These are phyloP conservation scores for Monosporascus cannonballus DNA, from an alignment of 2,329 filamentous ascomycete genomes.

Conservation along the genomic window DNA sequence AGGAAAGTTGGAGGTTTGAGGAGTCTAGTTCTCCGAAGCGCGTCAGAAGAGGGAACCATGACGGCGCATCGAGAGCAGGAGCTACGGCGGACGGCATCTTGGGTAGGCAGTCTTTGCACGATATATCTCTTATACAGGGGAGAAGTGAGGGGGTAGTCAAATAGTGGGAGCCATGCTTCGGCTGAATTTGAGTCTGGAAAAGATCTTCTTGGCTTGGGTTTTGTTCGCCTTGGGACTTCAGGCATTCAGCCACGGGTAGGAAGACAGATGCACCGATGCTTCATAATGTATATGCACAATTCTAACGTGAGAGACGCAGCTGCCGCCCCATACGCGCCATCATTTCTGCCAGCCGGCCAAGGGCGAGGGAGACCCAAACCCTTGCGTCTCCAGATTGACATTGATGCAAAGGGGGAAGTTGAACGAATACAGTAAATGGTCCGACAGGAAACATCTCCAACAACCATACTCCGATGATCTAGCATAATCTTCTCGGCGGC, in stretches of 20 bases:
- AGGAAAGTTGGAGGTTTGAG: slow-evolving; percentile 14
- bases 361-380: too few species aligned
- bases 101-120: neutral
- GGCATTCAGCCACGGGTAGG: too few species aligned
- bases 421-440: too few species aligned
- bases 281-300: too few species aligned
- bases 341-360: too few species aligned
- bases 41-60: slow-evolving; percentile 1
- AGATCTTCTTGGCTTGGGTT: neutral
- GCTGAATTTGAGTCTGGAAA: neutral
- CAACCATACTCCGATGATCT: too few species aligned
- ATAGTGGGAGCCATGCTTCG: neutral
- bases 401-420: too few species aligned
- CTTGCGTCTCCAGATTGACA: too few species aligned
- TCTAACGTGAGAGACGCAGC: too few species aligned
- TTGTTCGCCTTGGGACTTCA: neutral
- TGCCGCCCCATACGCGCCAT: too few species aligned
- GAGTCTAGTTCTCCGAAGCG: slow-evolving; percentile 3
- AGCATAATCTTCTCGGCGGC: neutral
- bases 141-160: neutral
- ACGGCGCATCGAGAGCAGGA: slow-evolving; percentile 4
- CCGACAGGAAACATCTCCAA: too few species aligned
- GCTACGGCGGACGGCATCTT: slow-evolving; percentile 13
- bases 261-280: too few species aligned
- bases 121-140: neutral